Evolutionary conservation across 1,284 basidiomycete genomes (phyloP), one percentile per base, ranked within the genome.

Genomic region (Marasmius tenuissimus): DNA sequence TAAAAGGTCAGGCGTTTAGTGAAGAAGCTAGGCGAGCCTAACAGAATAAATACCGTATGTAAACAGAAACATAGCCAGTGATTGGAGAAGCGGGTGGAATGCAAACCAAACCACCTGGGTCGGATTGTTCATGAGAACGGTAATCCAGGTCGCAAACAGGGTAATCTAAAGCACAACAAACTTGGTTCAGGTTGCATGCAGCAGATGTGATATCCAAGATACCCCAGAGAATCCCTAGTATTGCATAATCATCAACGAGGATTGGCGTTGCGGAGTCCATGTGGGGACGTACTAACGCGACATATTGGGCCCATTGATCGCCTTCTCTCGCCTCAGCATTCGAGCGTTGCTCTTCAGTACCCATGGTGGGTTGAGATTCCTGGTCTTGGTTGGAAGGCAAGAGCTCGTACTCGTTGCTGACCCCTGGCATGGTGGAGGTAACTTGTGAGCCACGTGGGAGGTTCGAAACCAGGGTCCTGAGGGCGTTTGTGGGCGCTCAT

Each of bases 61-160:
- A 69, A 91, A 83, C 33, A 79, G 72, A 3, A 74, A 70, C 45
- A 91, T 69, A 1, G 85, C 79, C 3, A 86, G 70, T 33, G 79
- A 83, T 67, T 91, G 86, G 3, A 91, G 70, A 2, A 82, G 71
- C 0, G 88, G 89, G 67, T 92, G 90, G 66, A 82, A 82, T 5
- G 80, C 79, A 70, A 90, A 91, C 83, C 85, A 87, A 16, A 83
- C 82, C 3, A 82, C 72, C 1, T 73, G 68, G 20, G 69, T 66
- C 1, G 85, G 86, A 60, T 83, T 67, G 59, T 81, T 85, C 60
- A 70, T 72, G 50, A 89, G 70, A 40, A 87, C 71, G 58, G 78
- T 74, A n/a, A 71, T 62, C 86, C 88, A 89, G n/a, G 85, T 82
- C 48, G 77, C 60, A 14, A 77, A 49, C 16, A 78, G 67, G 66